Evolutionary conservation across 306 rosid species (phyloP).

Genomic region (Albizia julibrissin): DNA sequence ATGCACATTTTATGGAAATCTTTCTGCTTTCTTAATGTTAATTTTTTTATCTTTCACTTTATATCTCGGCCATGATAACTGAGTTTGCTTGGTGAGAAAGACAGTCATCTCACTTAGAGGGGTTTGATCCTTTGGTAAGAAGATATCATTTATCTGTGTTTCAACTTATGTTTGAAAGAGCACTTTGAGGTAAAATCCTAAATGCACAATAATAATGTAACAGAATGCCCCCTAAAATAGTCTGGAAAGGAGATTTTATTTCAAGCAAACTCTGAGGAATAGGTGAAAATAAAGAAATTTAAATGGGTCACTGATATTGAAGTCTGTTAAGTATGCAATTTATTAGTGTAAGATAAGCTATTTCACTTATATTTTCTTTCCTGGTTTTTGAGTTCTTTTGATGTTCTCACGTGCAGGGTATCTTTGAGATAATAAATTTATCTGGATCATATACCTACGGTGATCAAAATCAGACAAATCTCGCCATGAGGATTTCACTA

Average conservation of each 20-base stretch:
- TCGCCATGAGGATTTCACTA: constrained; percentile 37
- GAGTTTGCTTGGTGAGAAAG: neutral
- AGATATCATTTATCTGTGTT: neutral
- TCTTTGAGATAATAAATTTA: constrained; percentile 52
- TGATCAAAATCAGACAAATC: constrained; percentile 5
- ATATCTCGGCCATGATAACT: neutral
- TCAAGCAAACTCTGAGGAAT: neutral
- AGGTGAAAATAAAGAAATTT: neutral
- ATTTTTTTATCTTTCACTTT: neutral
- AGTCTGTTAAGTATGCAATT: neutral
- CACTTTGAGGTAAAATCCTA: neutral
- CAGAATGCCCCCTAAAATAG: neutral
- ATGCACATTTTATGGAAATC: neutral
- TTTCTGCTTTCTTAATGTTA: neutral
- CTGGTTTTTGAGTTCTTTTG: neutral
- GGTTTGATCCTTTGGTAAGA: neutral
- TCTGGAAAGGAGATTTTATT: neutral
- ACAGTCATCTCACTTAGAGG: neutral
- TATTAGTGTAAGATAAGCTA: neutral
- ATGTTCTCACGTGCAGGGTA: constrained; percentile 45
- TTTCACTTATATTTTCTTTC: neutral
- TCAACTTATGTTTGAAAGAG: neutral
- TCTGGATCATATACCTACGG: constrained; percentile 44
- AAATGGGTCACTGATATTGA: neutral
- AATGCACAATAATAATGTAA: neutral